Evolutionary conservation across 768 basidiomycete species (phyloP), one percentile per base, ranked within the genome.

Genomic region (Suillus alpinus): DNA sequence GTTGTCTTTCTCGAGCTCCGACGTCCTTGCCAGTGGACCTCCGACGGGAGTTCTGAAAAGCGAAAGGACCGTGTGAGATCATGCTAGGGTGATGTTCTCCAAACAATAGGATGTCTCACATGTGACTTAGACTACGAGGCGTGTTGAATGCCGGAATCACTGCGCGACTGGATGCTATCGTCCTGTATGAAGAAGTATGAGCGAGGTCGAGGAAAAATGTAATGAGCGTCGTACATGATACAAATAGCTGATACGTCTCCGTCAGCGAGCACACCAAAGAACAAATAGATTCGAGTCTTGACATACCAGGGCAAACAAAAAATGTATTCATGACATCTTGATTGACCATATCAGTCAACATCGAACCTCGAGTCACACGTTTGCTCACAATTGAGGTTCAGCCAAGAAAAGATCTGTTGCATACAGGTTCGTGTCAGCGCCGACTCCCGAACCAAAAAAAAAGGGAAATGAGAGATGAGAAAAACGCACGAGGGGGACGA

Each of bases 401-500:
- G 9, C 39, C 44, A 53, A 7, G 26, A 52, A 23, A 57, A 51
- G 26, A 57, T 18, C 56, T 51, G 10, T n/a, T 26, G 26, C 26
- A 26, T 3, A 26, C 26, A 26, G 26, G 26, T 26, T 26, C 26
- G 3, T 26, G 26, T 26, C 26, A 26, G 26, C 26, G 26, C 26
- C 26, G 26, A 26, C 26, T 26, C 26, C 3, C 3, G 18, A 18
- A 18, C 7, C 8, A 39, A 2, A 41, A 37, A 20, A 29, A 34
- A 23, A n/a, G n/a, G n/a, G n/a, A n/a, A n/a, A n/a, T n/a, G n/a
- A n/a, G 13, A 36, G 26, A 26, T 26, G 26, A 3, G 26, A 26
- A 26, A n/a, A 26, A 59, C 59, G 5, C 7, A 59, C 59, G 8
- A 31, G 20, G 9, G 59, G 59, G 23, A 60, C 10, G 16, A 74